A percentile compares a stretch with the other conserved stretches of the same genome.
Evolutionary conservation across 2,329 filamentous ascomycete species (phyloP).

Genomic region (Herpotrichia juniperi): DNA sequence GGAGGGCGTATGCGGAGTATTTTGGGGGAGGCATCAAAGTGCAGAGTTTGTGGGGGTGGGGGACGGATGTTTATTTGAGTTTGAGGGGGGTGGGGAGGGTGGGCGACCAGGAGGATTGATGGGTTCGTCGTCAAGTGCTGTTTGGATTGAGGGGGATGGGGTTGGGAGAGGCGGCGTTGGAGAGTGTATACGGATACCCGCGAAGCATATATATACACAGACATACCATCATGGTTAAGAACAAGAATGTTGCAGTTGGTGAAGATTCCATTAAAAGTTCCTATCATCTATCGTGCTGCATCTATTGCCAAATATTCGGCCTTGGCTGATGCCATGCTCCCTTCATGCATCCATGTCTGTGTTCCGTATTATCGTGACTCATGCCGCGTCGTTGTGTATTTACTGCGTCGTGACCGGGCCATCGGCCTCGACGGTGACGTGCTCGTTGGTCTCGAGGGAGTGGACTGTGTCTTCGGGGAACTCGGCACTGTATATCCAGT

Average conservation of each 20-base stretch:
- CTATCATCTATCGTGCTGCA: neutral
- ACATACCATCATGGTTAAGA: too few relatives aligned
- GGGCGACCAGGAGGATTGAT: conserved; percentile 21
- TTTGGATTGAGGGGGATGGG: neutral
- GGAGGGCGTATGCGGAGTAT: conserved; percentile 94
- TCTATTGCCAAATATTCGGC: neutral
- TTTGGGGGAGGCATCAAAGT: conserved; percentile 94
- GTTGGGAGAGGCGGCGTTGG: neutral
- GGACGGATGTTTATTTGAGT: conserved; percentile 70
- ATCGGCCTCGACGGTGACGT: conserved; percentile 82
- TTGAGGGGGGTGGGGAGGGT: conserved; percentile 63
- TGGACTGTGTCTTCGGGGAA: conserved; percentile 71
- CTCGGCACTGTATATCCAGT: conserved; percentile 64
- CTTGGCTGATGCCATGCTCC: neutral
- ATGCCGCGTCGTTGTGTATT: conserved; percentile 17
- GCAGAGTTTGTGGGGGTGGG: conserved; percentile 97
- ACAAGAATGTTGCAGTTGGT: too few relatives aligned
- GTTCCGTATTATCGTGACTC: neutral
- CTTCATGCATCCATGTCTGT: neutral
- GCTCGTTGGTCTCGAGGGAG: conserved; percentile 70
- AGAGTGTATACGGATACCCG: neutral
- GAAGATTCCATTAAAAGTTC: neutral
- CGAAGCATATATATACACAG: neutral
- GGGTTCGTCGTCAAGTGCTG: neutral
- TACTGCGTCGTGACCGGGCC: conserved; percentile 74